Evolutionary conservation across 169 alveolate species (phyloP).

Genomic region (Eimeria necatrix): DNA sequence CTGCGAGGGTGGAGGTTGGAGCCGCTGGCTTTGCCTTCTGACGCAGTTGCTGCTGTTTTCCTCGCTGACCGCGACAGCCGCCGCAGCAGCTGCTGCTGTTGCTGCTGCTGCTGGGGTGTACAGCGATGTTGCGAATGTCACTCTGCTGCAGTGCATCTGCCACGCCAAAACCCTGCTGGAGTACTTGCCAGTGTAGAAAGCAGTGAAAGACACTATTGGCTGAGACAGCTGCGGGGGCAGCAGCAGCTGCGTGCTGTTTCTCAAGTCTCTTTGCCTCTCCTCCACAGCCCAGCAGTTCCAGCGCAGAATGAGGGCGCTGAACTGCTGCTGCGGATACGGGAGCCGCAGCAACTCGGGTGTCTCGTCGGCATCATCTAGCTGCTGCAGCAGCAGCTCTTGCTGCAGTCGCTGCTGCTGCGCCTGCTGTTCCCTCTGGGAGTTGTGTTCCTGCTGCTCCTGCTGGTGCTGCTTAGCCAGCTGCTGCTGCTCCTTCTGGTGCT

Average conservation of each 20-base stretch:
- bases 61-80: background rate
- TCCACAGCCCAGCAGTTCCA: constrained; percentile 26
- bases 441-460: background rate
- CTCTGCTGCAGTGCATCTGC: constrained; percentile 68
- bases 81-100: constrained; percentile 37
- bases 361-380: background rate
- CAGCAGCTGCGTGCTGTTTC: background rate
- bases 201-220: background rate
- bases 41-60: background rate
- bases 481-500: constrained; percentile 33
- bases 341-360: constrained; percentile 4
- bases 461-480: background rate
- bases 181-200: constrained; percentile 21
- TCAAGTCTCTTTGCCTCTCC: background rate
- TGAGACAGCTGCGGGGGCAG: constrained; percentile 47
- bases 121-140: constrained; percentile 15
- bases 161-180: constrained; percentile 1
- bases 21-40: constrained; percentile 11
- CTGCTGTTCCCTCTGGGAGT: background rate
- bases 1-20: background rate
- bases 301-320: constrained; percentile 30
- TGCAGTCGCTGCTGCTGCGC: background rate
- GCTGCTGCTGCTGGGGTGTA: constrained; percentile 45
- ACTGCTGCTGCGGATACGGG: constrained; percentile 17
- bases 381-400: constrained; percentile 29